Conservation (phyloP, 495 filamentous ascomycete species). For the Podospora conica region DNA sequence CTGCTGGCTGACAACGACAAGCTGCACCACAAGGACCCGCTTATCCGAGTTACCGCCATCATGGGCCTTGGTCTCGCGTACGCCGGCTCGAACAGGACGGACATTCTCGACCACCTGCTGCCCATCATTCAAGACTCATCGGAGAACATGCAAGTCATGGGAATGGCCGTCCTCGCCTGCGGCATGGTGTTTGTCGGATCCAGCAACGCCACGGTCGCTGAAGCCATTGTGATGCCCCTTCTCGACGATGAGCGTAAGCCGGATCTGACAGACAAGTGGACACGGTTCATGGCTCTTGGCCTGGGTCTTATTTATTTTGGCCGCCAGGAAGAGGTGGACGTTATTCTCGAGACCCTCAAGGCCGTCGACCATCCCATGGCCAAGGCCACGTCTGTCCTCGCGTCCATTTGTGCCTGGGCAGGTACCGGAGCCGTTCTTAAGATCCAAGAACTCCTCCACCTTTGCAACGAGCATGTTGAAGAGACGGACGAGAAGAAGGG, state of each 20-base stretch:
- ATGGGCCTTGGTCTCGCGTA: constrained; percentile 95
- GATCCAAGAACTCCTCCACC: constrained; percentile 90
- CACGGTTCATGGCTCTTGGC: constrained; percentile 89
- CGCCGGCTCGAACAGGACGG: constrained; percentile 84
- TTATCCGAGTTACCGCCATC: constrained; percentile 72
- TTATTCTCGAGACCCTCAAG: constrained; percentile 89
- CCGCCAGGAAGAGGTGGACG: constrained; percentile 94
- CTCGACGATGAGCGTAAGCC: constrained; percentile 82
- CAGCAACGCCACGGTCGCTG: constrained; percentile 77
- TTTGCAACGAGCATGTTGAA: constrained; percentile 96
- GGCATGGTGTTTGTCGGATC: constrained; percentile 92
- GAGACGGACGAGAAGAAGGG: constrained; percentile 85
- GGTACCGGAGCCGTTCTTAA: constrained; percentile 95
- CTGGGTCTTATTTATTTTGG: constrained; percentile 93
- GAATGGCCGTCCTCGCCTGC: constrained; percentile 88
- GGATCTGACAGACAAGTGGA: constrained; percentile 96
- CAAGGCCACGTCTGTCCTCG: constrained; percentile 81
- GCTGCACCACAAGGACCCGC: constrained; percentile 65
- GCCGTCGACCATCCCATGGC: constrained; percentile 93
- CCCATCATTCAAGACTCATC: constrained; percentile 79
- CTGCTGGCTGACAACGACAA: constrained; percentile 73
- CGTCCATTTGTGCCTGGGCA: constrained; percentile 95
- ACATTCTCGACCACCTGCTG: constrained; percentile 69
- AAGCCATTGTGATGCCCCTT: constrained; percentile 82
- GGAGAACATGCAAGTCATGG: constrained; percentile 88